Evolutionary conservation across 2,329 filamentous ascomycete species (phyloP), one percentile per base, ranked within the genome.

Genomic region (Fusarium austroafricanum): DNA sequence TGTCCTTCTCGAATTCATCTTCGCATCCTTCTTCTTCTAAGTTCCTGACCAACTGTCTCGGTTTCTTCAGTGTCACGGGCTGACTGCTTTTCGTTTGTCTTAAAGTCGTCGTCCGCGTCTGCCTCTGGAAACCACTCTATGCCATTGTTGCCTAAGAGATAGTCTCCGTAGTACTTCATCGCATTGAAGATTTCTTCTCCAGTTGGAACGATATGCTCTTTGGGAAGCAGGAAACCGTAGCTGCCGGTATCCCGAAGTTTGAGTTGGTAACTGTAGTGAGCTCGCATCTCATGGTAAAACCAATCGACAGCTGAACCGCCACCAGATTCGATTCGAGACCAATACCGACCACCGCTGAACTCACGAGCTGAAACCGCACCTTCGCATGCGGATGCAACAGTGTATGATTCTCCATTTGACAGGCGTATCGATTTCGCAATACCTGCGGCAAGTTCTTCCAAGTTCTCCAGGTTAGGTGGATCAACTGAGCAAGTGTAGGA

Each of bases 221-320:
- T 90, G 0, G 96, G 96, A 6, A 98, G 82, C 46, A 99, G 82
- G 77, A 98, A 99, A 0, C 96, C 96, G 77, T 98, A 98, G 76
- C 90, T 96, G 11, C 96, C 96, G 0, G 92, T 96, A 77, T 99
- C 96, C 47, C 96, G 86, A 28, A 99, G 83, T 81, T 98, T 98
- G 80, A 96, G 91, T 83, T 98, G 96, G 77, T 96, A 98, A 60
- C 93, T 92, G 77, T 93, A 97, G 66, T 88, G 89, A 18, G 95
- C 92, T 45, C 86, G 83, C 64, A 98, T 80, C 73, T 96, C 91
- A 72, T 97, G 92, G 77, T 97, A 97, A 79, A 99, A 97, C 89
- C 92, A 98, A 79, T 98, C 96, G 40, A 98, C 88, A 2, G 92
- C 93, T 47, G 92, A 94, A 4, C 95, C 95, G 38, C 95, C 94